These are phyloP conservation scores for Macrocystidia cucumis DNA, from an alignment of 1,284 basidiomycete species.

Conservation along the genomic window DNA sequence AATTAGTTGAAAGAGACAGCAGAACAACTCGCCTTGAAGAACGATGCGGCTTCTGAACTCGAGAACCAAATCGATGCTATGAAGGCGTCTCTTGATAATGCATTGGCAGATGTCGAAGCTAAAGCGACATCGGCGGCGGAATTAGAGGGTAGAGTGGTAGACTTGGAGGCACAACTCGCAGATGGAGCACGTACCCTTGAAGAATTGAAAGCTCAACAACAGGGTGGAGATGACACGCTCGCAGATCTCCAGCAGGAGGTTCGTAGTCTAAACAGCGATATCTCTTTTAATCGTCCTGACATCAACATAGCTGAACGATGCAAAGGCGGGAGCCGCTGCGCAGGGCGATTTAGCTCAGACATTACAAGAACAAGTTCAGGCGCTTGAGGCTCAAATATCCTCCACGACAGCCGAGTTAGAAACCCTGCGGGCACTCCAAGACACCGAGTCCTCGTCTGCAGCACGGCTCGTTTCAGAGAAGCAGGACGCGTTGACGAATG, in stretches of 20 bases:
- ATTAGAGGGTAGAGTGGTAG: conserved; percentile 39
- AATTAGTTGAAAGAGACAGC: conserved; percentile 57
- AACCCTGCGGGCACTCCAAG: conserved; percentile 36
- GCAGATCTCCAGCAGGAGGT: conserved; percentile 43
- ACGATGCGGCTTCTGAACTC: conserved; percentile 36
- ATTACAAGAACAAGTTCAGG: conserved; percentile 43
- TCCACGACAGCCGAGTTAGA: conserved; percentile 48
- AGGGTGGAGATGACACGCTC: conserved; percentile 28
- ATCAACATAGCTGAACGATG: conserved; percentile 38
- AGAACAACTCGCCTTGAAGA: conserved; percentile 44
- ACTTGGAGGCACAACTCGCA: conserved; percentile 40
- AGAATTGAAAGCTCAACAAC: conserved; percentile 31
- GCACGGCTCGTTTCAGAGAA: conserved; percentile 48
- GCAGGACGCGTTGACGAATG: conserved; percentile 55
- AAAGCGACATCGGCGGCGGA: conserved; percentile 36
- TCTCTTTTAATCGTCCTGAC: conserved; percentile 3
- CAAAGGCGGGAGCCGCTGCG: conserved; percentile 29
- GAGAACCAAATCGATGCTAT: conserved; percentile 43
- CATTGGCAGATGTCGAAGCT: conserved; percentile 36
- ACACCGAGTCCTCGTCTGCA: conserved; percentile 32
- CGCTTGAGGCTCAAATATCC: conserved; percentile 41
- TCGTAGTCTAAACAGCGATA: conserved; percentile 12
- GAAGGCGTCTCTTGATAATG: conserved; percentile 42
- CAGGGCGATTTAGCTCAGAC: conserved; percentile 38
- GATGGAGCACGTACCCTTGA: conserved; percentile 33